Conservation (phyloP, 371 early-diverging fungal genomes). For the Haplosporangium sp. region DNA sequence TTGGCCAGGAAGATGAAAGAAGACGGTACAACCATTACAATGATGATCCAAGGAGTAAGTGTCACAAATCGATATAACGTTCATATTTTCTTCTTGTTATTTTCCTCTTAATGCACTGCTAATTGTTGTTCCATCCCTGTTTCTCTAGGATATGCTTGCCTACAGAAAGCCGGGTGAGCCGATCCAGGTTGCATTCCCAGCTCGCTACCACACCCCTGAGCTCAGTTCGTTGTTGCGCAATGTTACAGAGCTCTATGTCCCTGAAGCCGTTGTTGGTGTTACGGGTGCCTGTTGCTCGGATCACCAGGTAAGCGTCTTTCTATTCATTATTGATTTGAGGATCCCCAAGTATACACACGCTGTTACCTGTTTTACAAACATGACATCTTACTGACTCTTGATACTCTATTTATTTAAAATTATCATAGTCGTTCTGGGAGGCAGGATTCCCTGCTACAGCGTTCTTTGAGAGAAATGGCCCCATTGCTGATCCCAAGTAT, state of each 20-base stretch:
- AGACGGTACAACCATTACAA: conserved; percentile 31
- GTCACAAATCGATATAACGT: too few species aligned
- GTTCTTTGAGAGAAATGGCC: conserved; percentile 58
- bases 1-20: conserved; percentile 43
- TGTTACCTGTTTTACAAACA: background rate
- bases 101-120: background rate
- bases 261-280: conserved; percentile 46
- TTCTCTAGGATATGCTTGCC: conserved; percentile 55
- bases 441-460: conserved; percentile 52
- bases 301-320: conserved; percentile 41
- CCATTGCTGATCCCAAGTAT: conserved; percentile 58
- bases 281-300: conserved; percentile 59
- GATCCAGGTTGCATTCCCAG: conserved; percentile 55
- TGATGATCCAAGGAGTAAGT: conserved; percentile 57
- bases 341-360: background rate
- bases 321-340: background rate
- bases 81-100: background rate
- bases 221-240: conserved; percentile 42
- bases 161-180: conserved; percentile 57
- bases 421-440: conserved; percentile 50
- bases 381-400: background rate
- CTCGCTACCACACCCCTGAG: conserved; percentile 49
- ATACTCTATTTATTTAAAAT: background rate
- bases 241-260: conserved; percentile 53
- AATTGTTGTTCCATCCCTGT: background rate